A percentile compares a stretch with the other conserved stretches of the same genome.
Evolutionary conservation across 257 asterid species (phyloP).

Genomic region (Cinchona pubescens): DNA sequence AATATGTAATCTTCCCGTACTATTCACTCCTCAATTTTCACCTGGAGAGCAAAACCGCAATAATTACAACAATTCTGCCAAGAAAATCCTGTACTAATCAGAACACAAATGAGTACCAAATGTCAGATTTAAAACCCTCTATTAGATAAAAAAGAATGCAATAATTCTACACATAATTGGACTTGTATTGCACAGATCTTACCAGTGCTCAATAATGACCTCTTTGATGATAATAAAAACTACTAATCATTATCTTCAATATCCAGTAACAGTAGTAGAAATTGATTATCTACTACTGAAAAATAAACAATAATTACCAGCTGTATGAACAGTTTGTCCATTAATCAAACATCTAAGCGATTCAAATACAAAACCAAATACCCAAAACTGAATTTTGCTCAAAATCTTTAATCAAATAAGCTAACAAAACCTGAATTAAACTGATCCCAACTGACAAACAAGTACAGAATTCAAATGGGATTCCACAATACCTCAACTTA

Average conservation of each 20-base stretch:
- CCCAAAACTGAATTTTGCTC: not conserved
- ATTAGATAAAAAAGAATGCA: not conserved
- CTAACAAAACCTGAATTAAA: not conserved
- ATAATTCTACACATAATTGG: not conserved
- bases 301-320: constrained; percentile 1
- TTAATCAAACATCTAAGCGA: not conserved
- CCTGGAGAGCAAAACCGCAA: constrained; percentile 5
- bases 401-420: not conserved
- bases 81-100: not conserved
- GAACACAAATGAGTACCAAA: not conserved
- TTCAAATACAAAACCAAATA: constrained; percentile 9
- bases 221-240: not conserved
- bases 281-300: no score
- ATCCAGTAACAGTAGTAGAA: not conserved
- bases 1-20: not conserved
- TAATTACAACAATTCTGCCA: not conserved
- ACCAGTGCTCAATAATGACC: not conserved
- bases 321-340: not conserved
- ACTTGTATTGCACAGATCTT: constrained; percentile 12
- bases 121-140: not conserved
- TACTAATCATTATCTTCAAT: not conserved
- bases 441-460: not conserved
- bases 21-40: constrained; percentile 3
- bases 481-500: constrained; percentile 5
- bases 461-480: not conserved